phyloP scores from a whole-genome alignment of 371 early-diverging fungal species.

The Sporodiniella umbellata region DNA sequence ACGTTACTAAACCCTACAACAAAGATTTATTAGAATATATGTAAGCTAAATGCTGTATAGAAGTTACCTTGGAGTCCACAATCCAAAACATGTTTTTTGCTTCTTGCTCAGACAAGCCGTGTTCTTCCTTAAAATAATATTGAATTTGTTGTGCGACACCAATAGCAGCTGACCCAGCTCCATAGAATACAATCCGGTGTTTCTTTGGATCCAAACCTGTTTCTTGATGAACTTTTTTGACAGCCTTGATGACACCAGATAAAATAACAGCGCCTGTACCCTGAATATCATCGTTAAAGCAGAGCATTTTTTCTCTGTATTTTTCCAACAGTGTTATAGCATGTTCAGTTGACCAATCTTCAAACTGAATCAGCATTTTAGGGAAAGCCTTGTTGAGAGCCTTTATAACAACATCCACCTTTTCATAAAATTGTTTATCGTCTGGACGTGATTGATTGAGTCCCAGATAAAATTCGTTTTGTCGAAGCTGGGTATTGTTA shows the following conservation, averaged over 20 bases:
- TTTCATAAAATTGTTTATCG: conserved; percentile 70
- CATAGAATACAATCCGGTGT: conserved; percentile 86
- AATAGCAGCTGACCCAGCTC: conserved; percentile 87
- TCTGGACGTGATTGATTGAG: conserved; percentile 46
- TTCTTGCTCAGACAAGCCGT: conserved; percentile 65
- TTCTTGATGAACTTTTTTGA: conserved; percentile 50
- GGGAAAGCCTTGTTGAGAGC: conserved; percentile 72
- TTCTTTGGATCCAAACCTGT: conserved; percentile 58
- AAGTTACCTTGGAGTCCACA: conserved; percentile 65
- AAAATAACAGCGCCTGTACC: conserved; percentile 92
- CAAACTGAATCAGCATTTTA: conserved; percentile 84
- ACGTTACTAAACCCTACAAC: conserved; percentile 64
- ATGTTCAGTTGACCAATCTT: conserved; percentile 91
- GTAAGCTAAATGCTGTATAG: background rate
- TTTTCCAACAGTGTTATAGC: conserved; percentile 69
- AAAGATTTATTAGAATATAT: background rate
- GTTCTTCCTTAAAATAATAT: conserved; percentile 70
- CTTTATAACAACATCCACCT: conserved; percentile 75
- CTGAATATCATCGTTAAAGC: conserved; percentile 73
- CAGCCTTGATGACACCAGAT: conserved; percentile 88
- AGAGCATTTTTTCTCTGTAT: conserved; percentile 64
- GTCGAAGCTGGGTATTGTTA: conserved; percentile 69
- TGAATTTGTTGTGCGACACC: conserved; percentile 87
- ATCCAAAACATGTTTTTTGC: conserved; percentile 82
- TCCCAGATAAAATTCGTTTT: conserved; percentile 86